Evolutionary conservation across 2,329 filamentous ascomycete species (phyloP), one percentile per base, ranked within the genome.

Genomic region (Trichophyton benhamiae): DNA sequence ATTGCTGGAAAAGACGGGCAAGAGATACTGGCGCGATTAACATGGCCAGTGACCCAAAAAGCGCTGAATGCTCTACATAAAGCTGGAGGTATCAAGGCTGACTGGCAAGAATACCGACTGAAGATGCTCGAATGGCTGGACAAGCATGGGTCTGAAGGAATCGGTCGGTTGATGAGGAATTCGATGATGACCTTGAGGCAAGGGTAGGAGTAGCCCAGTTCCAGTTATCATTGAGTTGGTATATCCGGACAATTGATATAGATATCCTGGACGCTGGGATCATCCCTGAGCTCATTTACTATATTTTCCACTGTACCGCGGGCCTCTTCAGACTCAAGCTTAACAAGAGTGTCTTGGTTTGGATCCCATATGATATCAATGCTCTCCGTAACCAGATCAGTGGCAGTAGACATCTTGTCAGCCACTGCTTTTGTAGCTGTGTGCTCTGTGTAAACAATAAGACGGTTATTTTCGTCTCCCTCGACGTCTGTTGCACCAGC

Each of bases 301-400:
- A 95, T 81, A 3, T 80, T 77, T 49, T 79, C 77, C 30, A 96
- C 76, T 17, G 78, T 76, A 58, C 80, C 76, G 0, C 80, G 79
- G 1, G 82, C 79, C 11, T 81, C 78, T 13, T 80, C 76, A 15
- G 82, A 79, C 62, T 86, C 81, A 44, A 91, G 68, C 6, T 78
- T 77, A 17, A 88, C 83, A 71, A 83, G 83, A 0, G 88, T 91
- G 64, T 96, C 91, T 68, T 87, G 83, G 63, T 92, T 94, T 0
- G 90, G 83, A 63, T 87, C 83, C 86, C 89, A 96, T 49, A 96
- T 81, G 59, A 96, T 92, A 61, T 95, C 89, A 17, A 85, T 84
- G 66, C 84, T 86, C 61, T 87, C 77, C 53, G 95, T 82, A 62
- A 87, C 82, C 63, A 95, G 74, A 0, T 79, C 82, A 20, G 88